These are phyloP conservation scores for Paxillus rubicundulus DNA, from an alignment of 768 basidiomycete species.

Conservation along the genomic window DNA sequence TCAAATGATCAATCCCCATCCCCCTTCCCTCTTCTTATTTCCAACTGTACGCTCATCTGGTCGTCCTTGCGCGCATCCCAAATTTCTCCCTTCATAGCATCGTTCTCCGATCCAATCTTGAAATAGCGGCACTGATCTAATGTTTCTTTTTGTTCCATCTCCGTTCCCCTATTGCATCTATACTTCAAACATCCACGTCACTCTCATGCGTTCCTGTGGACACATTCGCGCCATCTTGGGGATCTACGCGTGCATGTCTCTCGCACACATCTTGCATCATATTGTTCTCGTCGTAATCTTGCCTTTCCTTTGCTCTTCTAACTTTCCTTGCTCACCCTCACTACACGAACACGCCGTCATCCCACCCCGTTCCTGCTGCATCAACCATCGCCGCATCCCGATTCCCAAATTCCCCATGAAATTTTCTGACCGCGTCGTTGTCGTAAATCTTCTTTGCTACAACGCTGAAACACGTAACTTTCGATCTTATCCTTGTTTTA, in stretches of 20 bases:
- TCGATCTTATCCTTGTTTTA: conserved; percentile 21
- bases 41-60: conserved; percentile 28
- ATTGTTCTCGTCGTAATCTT: conserved; percentile 20
- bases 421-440: conserved; percentile 14
- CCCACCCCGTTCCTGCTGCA: conserved; percentile 4
- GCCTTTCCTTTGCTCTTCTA: conserved; percentile 4
- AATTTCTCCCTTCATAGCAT: conserved; percentile 28
- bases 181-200: conserved; percentile 10
- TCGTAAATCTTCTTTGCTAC: conserved; percentile 24
- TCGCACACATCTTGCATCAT: conserved; percentile 12
- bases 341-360: conserved; percentile 15
- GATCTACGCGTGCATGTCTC: neutral
- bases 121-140: conserved; percentile 34
- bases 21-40: conserved; percentile 17
- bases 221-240: conserved; percentile 7
- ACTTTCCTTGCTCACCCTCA: conserved; percentile 15
- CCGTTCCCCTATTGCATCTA: conserved; percentile 10
- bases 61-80: conserved; percentile 14
- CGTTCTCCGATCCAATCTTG: conserved; percentile 37
- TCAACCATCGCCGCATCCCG: neutral
- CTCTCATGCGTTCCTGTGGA: conserved; percentile 2
- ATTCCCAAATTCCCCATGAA: conserved; percentile 8
- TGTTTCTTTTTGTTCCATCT: conserved; percentile 19
- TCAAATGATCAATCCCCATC: conserved; percentile 24
- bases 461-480: conserved; percentile 27